Evolutionary conservation across 441 rosid genomes (phyloP), one percentile per base, ranked within the genome.

Genomic region (California macrophylla): DNA sequence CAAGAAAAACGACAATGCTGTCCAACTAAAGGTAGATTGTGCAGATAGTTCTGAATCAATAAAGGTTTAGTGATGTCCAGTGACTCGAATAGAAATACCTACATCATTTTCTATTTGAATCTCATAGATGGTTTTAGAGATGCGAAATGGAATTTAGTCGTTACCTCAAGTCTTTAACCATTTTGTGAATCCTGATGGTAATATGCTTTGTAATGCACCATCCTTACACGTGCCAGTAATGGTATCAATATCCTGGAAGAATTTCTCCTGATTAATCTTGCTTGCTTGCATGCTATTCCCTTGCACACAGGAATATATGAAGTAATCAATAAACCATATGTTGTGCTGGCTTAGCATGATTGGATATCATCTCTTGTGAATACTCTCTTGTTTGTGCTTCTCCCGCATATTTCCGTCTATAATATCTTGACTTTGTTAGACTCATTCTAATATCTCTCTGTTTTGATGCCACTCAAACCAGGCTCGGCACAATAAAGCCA

Each of bases 401-500:
- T 47, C 21, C 6, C 56, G 3, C n/a, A 16, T n/a, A 47, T 5
- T 47, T 47, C n/a, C 56, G n/a, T 47, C 56, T 47, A 47, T 47
- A n/a, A 47, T 6, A 18, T 50, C 8, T 50, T 3, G 18, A 50
- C 23, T 47, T 47, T 47, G 56, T 47, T 47, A 15, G 56, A 15
- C 3, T 47, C 3, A 21, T 21, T 56, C 21, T 23, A 8, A 56
- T 3, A 3, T 24, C 34, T 73, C 71, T 62, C 47, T 65, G 40
- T 76, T 75, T 47, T 68, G 60, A 16, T 74, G 71, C 62, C 54
- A 18, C 18, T 76, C 54, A 52, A 69, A 69, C 56, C 84, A 93
- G 97, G 93, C 93, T 75, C 86, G 83, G 69, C 88, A 85, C 78
- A 93, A 93, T 78, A 93, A 93, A 83, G 98, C 97, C 26, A 93